Base-by-base conservation (phyloP, 2,329 filamentous ascomycete species). In the Dactylellina cionopaga region DNA sequence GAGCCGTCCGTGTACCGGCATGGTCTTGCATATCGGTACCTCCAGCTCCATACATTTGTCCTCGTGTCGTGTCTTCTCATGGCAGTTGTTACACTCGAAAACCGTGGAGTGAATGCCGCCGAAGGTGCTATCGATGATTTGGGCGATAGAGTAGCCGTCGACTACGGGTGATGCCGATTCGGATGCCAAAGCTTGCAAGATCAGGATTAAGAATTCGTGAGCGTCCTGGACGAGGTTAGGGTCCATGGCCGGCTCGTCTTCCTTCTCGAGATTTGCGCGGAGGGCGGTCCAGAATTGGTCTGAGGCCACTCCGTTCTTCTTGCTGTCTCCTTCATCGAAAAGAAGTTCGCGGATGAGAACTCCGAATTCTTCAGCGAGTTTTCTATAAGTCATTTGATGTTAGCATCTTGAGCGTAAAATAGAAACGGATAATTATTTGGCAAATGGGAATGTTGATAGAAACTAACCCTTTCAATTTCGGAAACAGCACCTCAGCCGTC, bases 41-140 rank as follows among this genome's bases (percentile, higher is more conserved):
- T 64, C 49, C n/a, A 71, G 43, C 27, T 71, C 66, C 66, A 64
- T 58, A 17, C 66, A 71, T 33, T 71, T 64, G 22, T 71, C 66
- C 27, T 71, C 58, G 7, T 15, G 66, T 5, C 27, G 35, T 3
- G 66, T 59, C 0, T 43, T 71, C 9, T 63, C 66, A 29, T 71
- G 66, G 29, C 66, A 71, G 35, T 64, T 59, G 37, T 71, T 71
- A 35, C 66, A 71, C 25, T 71, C 66, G 31, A 71, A 71, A 11
- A 33, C 37, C 10, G 66, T 71, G 4, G 58, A 63, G 31, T 71
- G 66, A n/a, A 58, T 35, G 24, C 66, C 58, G 10, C 33, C 44
- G 29, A 71, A 71, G 15, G 51, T 24, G 19, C n/a, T 63, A 6
- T 71, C 66, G 19, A 71, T 59, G 37, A 64, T 55, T 25, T 71